Evolutionary conservation across 805 yeast genomes (phyloP).

Genomic region (Suhomyces kilbournensis): DNA sequence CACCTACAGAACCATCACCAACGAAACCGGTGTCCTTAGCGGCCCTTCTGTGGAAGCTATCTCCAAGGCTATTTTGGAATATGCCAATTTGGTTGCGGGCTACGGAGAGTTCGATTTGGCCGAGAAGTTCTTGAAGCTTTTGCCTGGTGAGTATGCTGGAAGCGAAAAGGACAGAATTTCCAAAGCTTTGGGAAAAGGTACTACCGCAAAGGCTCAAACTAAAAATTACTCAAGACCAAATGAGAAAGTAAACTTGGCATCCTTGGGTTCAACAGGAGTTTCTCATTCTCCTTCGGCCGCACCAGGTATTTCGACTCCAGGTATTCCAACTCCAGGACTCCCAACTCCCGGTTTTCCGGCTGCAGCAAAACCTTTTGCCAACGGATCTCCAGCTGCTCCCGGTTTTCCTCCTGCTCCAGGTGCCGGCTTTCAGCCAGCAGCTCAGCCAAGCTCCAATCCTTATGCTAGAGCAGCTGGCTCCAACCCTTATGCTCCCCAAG

Average conservation of each 20-base stretch:
- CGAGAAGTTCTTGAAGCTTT: conserved; percentile 56
- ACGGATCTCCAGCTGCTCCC: conserved; percentile 11
- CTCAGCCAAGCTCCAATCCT: conserved; percentile 24
- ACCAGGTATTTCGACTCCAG: conserved; percentile 17
- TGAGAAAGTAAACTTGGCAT: neutral
- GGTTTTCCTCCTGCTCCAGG: conserved; percentile 2
- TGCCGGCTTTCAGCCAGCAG: neutral
- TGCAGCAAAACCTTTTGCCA: neutral
- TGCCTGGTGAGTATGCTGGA: conserved; percentile 74
- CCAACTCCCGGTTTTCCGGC: conserved; percentile 3
- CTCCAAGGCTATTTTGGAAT: conserved; percentile 71
- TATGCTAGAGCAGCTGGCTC: conserved; percentile 26
- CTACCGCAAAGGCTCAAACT: conserved; percentile 7
- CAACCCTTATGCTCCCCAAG: conserved; percentile 23
- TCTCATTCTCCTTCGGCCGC: neutral
- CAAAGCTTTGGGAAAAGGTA: conserved; percentile 46
- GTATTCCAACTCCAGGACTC: neutral
- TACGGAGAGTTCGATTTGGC: conserved; percentile 86
- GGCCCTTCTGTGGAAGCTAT: conserved; percentile 48
- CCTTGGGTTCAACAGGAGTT: no score
- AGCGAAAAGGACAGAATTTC: conserved; percentile 75
- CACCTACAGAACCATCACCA: conserved; percentile 58
- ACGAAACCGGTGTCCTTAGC: conserved; percentile 30
- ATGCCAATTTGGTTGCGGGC: conserved; percentile 73
- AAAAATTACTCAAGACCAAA: neutral